Percentiles rank a stretch among this genome's conserved stretches.
phyloP scores from a whole-genome alignment of 495 filamentous ascomycete species.

The Xylaria cubensis region DNA sequence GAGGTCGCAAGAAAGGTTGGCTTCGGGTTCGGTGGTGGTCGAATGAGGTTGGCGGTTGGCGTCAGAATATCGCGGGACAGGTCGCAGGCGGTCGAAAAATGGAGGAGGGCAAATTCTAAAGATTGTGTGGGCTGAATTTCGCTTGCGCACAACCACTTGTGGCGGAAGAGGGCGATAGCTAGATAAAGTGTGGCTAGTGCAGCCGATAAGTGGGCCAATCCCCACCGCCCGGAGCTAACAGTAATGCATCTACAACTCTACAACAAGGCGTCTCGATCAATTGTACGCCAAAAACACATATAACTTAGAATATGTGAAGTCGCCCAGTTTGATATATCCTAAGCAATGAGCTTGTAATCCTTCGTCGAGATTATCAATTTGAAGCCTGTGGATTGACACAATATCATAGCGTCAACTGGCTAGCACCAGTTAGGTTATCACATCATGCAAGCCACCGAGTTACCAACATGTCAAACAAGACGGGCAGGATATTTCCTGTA shows the following conservation, averaged over 20 bases:
- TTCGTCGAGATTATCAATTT: neutral
- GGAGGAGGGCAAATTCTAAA: conserved; percentile 39
- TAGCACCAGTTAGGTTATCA: neutral
- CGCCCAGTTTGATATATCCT: neutral
- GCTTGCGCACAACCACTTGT: conserved; percentile 30
- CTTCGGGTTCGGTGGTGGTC: conserved; percentile 31
- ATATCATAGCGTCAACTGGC: neutral
- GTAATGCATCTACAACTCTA: too few relatives aligned
- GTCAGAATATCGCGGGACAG: conserved; percentile 32
- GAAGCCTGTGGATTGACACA: neutral
- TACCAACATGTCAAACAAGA: too few relatives aligned
- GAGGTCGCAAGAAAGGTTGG: conserved; percentile 44
- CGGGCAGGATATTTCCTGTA: too few relatives aligned
- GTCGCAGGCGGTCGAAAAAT: conserved; percentile 34
- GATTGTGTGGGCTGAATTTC: conserved; percentile 41
- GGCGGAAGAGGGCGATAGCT: conserved; percentile 8
- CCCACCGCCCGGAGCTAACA: neutral
- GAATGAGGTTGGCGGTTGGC: conserved; percentile 34
- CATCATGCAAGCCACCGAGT: neutral
- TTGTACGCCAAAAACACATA: neutral
- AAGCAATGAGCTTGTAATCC: neutral
- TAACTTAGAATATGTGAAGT: neutral
- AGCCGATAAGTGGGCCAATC: neutral
- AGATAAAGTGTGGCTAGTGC: conserved; percentile 29
- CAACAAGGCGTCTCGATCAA: neutral